These are phyloP conservation scores for Pichia inconspicua DNA, from an alignment of 1,139 yeast species.

Conservation along the genomic window DNA sequence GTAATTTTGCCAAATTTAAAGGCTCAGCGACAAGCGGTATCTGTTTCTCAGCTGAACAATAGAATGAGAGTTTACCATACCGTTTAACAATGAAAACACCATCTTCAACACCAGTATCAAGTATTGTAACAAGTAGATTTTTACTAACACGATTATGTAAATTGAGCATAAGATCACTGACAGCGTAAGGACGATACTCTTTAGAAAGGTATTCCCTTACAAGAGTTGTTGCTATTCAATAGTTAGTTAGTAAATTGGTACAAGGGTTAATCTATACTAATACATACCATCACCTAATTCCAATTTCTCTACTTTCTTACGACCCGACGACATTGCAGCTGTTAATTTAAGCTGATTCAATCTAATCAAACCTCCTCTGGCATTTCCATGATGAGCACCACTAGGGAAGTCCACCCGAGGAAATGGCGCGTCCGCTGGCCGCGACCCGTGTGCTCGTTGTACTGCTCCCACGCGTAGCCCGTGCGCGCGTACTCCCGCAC, in stretches of 20 bases:
- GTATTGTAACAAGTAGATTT: conserved; percentile 24
- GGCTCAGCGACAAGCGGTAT: background rate
- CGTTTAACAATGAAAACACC: conserved; percentile 28
- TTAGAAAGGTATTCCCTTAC: conserved; percentile 28
- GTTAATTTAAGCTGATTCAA: too few species aligned
- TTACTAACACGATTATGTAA: conserved; percentile 31
- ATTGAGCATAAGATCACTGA: conserved; percentile 33
- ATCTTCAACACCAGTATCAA: conserved; percentile 28
- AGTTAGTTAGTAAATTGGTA: background rate
- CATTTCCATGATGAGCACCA: conserved; percentile 75
- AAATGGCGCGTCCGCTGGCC: conserved; percentile 85
- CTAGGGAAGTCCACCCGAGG: conserved; percentile 89
- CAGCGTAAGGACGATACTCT: conserved; percentile 35
- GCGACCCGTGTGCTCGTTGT: conserved; percentile 66
- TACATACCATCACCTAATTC: conserved; percentile 12
- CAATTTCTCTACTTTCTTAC: conserved; percentile 8
- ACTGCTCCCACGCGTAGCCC: conserved; percentile 89
- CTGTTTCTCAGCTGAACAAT: conserved; percentile 20
- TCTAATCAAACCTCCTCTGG: conserved; percentile 35
- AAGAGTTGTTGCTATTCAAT: conserved; percentile 9
- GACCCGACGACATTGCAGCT: background rate
- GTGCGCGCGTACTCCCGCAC: conserved; percentile 65
- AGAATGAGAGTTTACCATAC: conserved; percentile 33
- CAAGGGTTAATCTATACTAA: background rate
- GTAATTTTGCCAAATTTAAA: background rate